These are phyloP conservation scores for Martensiomyces pterosporus DNA, from an alignment of 192 early-diverging fungal genomes.

Conservation along the genomic window DNA sequence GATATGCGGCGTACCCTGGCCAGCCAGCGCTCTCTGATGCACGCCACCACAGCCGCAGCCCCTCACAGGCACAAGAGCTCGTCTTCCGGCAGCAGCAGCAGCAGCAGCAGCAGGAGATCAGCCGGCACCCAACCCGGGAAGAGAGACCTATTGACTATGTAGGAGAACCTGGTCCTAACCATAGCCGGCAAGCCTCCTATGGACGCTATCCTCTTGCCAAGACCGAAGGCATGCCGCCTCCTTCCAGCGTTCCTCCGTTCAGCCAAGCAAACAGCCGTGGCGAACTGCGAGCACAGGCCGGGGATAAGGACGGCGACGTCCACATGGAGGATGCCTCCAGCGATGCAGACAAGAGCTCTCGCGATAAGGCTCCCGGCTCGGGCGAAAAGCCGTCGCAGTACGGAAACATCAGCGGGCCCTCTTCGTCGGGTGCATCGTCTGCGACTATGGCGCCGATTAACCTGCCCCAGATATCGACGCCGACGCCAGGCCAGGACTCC, in stretches of 20 bases:
- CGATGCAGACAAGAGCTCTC: too few species aligned
- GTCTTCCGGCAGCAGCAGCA: slow-evolving; percentile 10
- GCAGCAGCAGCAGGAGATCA: not conserved
- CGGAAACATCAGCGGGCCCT: slow-evolving; percentile 1
- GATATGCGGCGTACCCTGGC: slow-evolving; percentile 20
- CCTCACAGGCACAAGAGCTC: slow-evolving; percentile 18
- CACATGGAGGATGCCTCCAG: slow-evolving; percentile 24
- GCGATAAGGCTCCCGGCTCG: not conserved
- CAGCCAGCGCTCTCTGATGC: slow-evolving; percentile 5
- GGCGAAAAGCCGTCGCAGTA: not conserved
- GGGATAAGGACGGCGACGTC: slow-evolving; percentile 36
- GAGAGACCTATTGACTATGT: not conserved
- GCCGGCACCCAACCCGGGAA: not conserved
- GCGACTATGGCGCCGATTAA: slow-evolving; percentile 13
- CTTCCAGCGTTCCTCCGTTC: not conserved
- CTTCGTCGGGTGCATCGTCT: slow-evolving; percentile 1
- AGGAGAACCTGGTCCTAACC: too few species aligned
- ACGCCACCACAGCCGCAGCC: slow-evolving; percentile 27
- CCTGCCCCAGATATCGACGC: slow-evolving; percentile 29
- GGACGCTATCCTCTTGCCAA: not conserved
- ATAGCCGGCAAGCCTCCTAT: not conserved
- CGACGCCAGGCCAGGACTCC: slow-evolving; percentile 4
- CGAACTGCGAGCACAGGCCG: not conserved
- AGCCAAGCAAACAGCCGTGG: not conserved
- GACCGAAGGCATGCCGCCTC: not conserved